Evolutionary conservation across 2,329 filamentous ascomycete genomes (phyloP).

Genomic region (Cladosporium velox): DNA sequence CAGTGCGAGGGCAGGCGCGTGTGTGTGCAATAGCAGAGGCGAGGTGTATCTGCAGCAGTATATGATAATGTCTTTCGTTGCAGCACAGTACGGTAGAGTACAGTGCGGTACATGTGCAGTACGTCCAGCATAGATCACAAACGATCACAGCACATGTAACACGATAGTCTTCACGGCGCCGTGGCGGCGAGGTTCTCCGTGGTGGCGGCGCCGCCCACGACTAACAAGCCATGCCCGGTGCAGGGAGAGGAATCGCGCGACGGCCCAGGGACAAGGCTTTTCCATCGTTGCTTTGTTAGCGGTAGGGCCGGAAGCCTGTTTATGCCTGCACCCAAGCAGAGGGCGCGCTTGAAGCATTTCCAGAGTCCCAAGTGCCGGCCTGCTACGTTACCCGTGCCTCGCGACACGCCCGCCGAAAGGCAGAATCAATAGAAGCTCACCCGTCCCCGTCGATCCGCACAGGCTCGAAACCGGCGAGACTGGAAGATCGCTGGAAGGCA

Average conservation of each 20-base stretch:
- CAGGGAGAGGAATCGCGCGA: not conserved
- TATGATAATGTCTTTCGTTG: not conserved
- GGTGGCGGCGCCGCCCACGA: not conserved
- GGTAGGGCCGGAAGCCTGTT: not conserved
- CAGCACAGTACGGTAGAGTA: too few species aligned
- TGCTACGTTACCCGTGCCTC: not conserved
- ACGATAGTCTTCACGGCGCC: slow-evolving; percentile 8
- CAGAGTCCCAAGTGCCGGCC: not conserved
- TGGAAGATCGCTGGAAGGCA: not conserved
- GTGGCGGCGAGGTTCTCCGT: not conserved
- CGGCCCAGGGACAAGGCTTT: not conserved
- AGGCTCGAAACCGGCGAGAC: not conserved
- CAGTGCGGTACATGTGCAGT: not conserved
- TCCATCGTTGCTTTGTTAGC: slow-evolving; percentile 7
- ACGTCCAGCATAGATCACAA: not conserved
- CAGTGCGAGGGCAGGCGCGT: not conserved
- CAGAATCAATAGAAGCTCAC: not conserved
- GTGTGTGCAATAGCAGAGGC: not conserved
- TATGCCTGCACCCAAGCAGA: not conserved
- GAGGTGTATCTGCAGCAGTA: not conserved
- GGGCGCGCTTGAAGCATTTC: not conserved
- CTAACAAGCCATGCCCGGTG: not conserved
- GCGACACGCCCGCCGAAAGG: slow-evolving; percentile 8
- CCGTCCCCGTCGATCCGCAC: not conserved
- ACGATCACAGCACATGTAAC: not conserved